A percentile compares a stretch with the other conserved stretches of the same genome.
phyloP scores from a whole-genome alignment of 2,329 filamentous ascomycete genomes.

The Cercospora sesami region DNA sequence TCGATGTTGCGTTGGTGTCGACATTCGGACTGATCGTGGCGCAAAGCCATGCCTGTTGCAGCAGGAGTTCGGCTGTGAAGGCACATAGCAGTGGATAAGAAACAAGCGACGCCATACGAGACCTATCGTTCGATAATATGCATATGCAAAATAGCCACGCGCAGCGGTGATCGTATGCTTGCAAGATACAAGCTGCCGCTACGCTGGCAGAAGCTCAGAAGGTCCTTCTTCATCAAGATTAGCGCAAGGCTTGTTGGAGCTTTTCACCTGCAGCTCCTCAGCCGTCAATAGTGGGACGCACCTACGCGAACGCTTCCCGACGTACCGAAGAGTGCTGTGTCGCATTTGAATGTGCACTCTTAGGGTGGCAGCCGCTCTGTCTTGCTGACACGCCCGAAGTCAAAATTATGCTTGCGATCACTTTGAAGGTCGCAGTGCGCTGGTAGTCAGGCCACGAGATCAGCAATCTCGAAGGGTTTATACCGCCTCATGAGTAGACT shows the following conservation, averaged over 20 bases:
- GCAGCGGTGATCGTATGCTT: background rate
- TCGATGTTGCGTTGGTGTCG: background rate
- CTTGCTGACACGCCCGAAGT: background rate
- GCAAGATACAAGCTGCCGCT: conserved; percentile 6
- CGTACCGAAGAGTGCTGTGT: background rate
- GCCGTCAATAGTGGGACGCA: background rate
- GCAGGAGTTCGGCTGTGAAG: conserved; percentile 3
- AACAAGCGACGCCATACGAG: background rate
- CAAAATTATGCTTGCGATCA: background rate
- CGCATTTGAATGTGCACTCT: background rate
- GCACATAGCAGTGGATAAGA: background rate
- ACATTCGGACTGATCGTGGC: background rate
- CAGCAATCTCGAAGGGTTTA: background rate
- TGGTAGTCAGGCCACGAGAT: no score
- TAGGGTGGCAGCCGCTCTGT: background rate
- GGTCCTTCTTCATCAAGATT: conserved; percentile 11
- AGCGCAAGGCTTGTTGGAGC: conserved; percentile 10
- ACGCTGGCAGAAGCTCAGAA: background rate
- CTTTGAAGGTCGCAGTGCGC: background rate
- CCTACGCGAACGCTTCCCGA: background rate
- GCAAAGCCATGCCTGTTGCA: background rate
- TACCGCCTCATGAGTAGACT: background rate
- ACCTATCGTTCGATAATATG: background rate
- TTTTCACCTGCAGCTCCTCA: background rate
- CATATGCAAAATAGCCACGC: conserved; percentile 3